Percentiles rank a stretch among this genome's conserved stretches.
Evolutionary conservation across 1,139 yeast species (phyloP).

Genomic region (Yamadazyma mexicana): DNA sequence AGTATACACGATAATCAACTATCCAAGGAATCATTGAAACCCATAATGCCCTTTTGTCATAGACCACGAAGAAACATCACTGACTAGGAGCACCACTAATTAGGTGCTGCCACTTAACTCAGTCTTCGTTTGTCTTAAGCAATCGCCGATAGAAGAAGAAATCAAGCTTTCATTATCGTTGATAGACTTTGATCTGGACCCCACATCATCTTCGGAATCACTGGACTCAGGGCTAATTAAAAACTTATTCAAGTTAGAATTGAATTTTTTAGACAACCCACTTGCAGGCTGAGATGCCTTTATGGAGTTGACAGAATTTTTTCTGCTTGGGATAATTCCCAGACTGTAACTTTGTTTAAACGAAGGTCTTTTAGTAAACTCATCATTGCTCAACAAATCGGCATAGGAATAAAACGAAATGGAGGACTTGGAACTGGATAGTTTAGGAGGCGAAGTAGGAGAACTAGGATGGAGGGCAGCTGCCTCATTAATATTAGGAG

Average conservation of each 20-base stretch:
- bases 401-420: conserved; percentile 77
- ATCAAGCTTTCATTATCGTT: conserved; percentile 33
- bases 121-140: conserved; percentile 38
- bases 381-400: conserved; percentile 71
- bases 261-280: conserved; percentile 12
- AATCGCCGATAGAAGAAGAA: conserved; percentile 41
- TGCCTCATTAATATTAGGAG: not conserved
- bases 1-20: conserved; percentile 11
- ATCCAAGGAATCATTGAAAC: conserved; percentile 1
- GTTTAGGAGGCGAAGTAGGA: conserved; percentile 42
- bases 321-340: conserved; percentile 28
- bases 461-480: conserved; percentile 15
- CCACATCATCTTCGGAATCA: conserved; percentile 24
- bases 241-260: conserved; percentile 21
- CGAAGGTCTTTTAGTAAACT: conserved; percentile 59
- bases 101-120: conserved; percentile 23
- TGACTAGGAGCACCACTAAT: not conserved
- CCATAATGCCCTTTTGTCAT: not conserved
- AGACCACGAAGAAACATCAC: conserved; percentile 1
- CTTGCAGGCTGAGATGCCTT: conserved; percentile 5
- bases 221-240: conserved; percentile 32
- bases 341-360: conserved; percentile 34
- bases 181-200: conserved; percentile 8
- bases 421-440: conserved; percentile 45
- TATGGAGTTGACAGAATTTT: conserved; percentile 11